phyloP scores from a whole-genome alignment of 1,284 basidiomycete species.

The Melampsora occidentalis region DNA sequence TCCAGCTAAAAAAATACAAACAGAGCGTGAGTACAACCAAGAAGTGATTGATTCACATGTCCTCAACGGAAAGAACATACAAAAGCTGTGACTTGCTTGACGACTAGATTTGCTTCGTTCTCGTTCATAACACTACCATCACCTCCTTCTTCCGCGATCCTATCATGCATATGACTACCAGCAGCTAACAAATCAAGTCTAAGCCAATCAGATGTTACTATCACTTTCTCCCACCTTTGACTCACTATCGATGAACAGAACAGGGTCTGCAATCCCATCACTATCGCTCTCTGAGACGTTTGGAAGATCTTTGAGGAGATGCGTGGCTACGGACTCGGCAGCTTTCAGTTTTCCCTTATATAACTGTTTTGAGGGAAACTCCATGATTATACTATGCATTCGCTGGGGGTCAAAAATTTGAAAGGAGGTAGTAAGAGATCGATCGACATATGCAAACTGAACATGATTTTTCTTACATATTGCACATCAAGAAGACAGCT shows the following conservation, averaged over 20 bases:
- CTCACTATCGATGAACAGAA: conserved; percentile 82
- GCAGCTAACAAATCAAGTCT: conserved; percentile 58
- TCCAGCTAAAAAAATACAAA: conserved; percentile 59
- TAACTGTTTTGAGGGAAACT: conserved; percentile 78
- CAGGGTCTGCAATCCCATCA: conserved; percentile 69
- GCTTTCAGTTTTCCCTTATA: conserved; percentile 73
- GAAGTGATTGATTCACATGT: conserved; percentile 26
- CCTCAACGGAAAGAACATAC: conserved; percentile 57
- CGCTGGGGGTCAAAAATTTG: conserved; percentile 51
- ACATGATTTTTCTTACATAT: conserved; percentile 15
- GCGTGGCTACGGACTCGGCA: conserved; percentile 67
- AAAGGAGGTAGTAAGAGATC: background rate
- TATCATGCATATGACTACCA: conserved; percentile 85
- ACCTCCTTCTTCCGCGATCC: conserved; percentile 58
- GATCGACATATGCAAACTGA: background rate
- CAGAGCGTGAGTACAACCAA: background rate
- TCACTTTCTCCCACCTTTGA: conserved; percentile 48
- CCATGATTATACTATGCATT: conserved; percentile 81
- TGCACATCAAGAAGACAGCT: conserved; percentile 40
- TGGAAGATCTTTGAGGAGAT: conserved; percentile 70
- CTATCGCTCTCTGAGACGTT: conserved; percentile 60
- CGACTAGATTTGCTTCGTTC: conserved; percentile 83
- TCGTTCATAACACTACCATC: conserved; percentile 87
- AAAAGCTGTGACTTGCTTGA: conserved; percentile 73
- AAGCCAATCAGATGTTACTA: conserved; percentile 34